Evolutionary conservation across 306 rosid species (phyloP).

Genomic region (Delonix regia): DNA sequence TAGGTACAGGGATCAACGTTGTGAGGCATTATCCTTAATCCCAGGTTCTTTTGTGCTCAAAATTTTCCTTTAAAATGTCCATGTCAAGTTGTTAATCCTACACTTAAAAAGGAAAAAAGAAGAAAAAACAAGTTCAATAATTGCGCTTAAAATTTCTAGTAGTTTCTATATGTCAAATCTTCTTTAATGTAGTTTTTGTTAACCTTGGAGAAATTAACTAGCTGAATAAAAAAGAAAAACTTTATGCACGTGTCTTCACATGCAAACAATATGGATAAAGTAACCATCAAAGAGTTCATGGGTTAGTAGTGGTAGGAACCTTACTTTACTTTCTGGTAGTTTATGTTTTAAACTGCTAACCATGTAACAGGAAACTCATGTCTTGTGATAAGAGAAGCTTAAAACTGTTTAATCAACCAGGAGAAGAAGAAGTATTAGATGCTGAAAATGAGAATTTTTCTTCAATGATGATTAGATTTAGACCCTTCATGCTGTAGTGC

Average conservation of each 20-base stretch:
- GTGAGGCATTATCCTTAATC: not conserved
- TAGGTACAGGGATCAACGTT: not conserved
- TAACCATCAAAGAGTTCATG: not conserved
- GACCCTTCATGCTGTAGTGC: not conserved
- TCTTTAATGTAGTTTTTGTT: not conserved
- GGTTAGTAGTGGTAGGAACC: not conserved
- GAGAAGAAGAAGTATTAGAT: not conserved
- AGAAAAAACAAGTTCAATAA: not conserved
- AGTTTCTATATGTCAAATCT: not conserved
- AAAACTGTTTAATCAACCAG: not conserved
- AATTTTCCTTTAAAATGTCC: not conserved
- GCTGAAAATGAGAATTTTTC: not conserved
- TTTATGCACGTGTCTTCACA: not conserved
- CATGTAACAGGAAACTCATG: not conserved
- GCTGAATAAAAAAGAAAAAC: not conserved
- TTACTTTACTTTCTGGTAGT: not conserved
- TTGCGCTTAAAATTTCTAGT: not conserved
- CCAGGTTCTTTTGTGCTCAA: not conserved
- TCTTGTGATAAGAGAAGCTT: not conserved
- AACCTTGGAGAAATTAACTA: not conserved
- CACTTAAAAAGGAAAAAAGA: not conserved
- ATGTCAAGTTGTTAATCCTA: not conserved
- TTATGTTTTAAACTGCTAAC: not conserved
- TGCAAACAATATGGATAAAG: not conserved
- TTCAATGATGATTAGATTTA: not conserved